Percentiles rank a stretch among this genome's conserved stretches.
phyloP scores from a whole-genome alignment of 1,139 yeast species.

The Candida tropicalis region DNA sequence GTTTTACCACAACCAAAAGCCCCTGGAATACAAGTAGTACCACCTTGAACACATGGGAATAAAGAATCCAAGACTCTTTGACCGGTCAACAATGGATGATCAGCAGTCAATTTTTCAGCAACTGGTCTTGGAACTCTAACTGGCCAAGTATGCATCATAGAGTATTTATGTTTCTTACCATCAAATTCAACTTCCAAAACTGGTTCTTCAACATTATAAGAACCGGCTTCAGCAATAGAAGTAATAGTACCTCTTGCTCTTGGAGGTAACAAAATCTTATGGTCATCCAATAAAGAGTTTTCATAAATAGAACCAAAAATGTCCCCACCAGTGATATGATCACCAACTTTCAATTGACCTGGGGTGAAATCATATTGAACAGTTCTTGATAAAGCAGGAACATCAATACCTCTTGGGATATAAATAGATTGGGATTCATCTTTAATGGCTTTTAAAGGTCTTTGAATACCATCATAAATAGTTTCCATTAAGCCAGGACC shows the following conservation, averaged over 20 bases:
- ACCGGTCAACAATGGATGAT: constrained; percentile 94
- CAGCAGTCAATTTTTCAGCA: constrained; percentile 88
- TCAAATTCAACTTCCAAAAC: constrained; percentile 93
- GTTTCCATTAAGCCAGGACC: constrained; percentile 99
- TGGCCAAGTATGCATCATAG: constrained; percentile 99
- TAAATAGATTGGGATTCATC: constrained; percentile 87
- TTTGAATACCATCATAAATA: constrained; percentile 98
- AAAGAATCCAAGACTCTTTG: constrained; percentile 97
- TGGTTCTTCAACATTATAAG: constrained; percentile 86
- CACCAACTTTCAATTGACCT: constrained; percentile 79
- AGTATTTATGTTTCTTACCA: constrained; percentile 76
- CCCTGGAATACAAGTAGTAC: constrained; percentile 99
- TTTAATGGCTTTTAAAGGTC: constrained; percentile 92
- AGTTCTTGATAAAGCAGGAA: constrained; percentile 87
- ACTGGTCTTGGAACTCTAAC: constrained; percentile 99
- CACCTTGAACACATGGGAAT: constrained; percentile 99
- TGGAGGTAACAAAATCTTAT: constrained; percentile 94
- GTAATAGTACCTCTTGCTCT: constrained; percentile 98
- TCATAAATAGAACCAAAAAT: constrained; percentile 92
- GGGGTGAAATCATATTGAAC: constrained; percentile 88
- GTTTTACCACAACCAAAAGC: constrained; percentile 99
- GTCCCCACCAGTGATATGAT: constrained; percentile 98
- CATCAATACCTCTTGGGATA: constrained; percentile 98
- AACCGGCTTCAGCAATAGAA: constrained; percentile 84
- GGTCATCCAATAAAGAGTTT: constrained; percentile 88